Percentiles rank a stretch among this genome's conserved stretches.
Conservation (phyloP, 164 flowering plant genomes). For the Protea cynaroides region DNA sequence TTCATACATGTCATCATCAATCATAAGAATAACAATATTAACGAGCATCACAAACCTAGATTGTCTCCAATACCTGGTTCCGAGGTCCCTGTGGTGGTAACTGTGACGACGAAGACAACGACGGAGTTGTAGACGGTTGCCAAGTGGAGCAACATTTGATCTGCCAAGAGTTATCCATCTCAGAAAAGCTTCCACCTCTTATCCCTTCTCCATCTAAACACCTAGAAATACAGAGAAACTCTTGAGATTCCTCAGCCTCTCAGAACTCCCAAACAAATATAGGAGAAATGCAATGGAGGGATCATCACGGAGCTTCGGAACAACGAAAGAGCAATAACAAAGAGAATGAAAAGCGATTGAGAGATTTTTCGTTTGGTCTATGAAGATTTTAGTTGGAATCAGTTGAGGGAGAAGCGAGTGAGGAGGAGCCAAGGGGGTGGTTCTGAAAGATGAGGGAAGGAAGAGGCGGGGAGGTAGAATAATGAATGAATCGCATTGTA, state of each 20-base stretch:
- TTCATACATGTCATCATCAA: neutral
- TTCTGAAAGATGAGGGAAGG: too few species aligned
- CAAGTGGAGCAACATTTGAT: conserved; percentile 25
- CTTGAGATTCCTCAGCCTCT: neutral
- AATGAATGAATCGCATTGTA: conserved; percentile 14
- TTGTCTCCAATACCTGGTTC: conserved; percentile 26
- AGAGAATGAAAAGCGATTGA: too few species aligned
- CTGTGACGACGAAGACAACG: conserved; percentile 17
- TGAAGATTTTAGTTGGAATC: too few species aligned
- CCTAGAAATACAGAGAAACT: neutral
- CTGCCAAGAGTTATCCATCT: conserved; percentile 38
- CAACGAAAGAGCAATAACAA: too few species aligned
- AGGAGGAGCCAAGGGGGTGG: too few species aligned
- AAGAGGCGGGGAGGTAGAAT: neutral
- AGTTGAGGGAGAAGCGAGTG: too few species aligned
- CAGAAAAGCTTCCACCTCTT: conserved; percentile 9
- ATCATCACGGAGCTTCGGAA: too few species aligned
- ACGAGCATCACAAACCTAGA: conserved; percentile 4
- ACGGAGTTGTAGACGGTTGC: conserved; percentile 11
- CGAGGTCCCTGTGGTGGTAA: conserved; percentile 18
- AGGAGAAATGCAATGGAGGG: neutral
- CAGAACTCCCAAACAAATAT: neutral
- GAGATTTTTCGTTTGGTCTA: too few species aligned
- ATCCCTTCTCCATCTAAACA: conserved; percentile 19
- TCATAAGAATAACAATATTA: neutral